Base-by-base conservation (phyloP, 192 early-diverging fungal genomes). In the Rhizophagus sp. region DNA sequence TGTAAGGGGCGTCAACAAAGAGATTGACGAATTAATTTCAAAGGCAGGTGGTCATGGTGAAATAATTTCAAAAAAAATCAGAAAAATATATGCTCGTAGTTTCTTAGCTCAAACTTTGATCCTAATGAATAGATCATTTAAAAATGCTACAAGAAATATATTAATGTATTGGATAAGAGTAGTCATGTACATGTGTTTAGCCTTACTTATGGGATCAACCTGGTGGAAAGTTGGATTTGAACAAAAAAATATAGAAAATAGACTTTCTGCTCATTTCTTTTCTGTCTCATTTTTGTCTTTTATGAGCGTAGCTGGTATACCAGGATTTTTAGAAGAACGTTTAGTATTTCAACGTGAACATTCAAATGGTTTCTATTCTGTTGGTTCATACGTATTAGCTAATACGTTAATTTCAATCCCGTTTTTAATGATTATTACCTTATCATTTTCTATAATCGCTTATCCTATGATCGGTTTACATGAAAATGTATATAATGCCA, bases 231-330 rank as follows among this genome's bases (percentile, higher is more conserved):
- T 75, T 17, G 73, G 73, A 3, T 34, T 22, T 62, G 49, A 75
- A 8, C 73, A 75, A 62, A 25, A 75, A 19, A 57, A 36, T 57
- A 62, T 75, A 15, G n/a, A 61, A 5, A 52, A 75, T 75, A 50
- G 73, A 15, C n/a, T 75, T 2, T 13, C 73, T 0, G 49, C 73
- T 22, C 73, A 75, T 75, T 75, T 75, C 73, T 75, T 75, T 75
- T 75, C 73, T n/a, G 49, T 75, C 9, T 33, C 73, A 13, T 75
- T 75, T 15, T 41, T 75, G 0, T 24, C 10, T 19, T 75, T 75
- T 12, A 75, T 75, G 73, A 75, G 73, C 4, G 73, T 75, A 19
- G 73, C 73, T 25, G 73, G 73, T 57, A 75, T 75, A 34, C 73
- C 73, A 19, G 73, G 73, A 57, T 75, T 75, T 27, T 36, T 75